Conservation (phyloP, 2,329 filamentous ascomycete species). For the Claviceps humidiphila region DNA sequence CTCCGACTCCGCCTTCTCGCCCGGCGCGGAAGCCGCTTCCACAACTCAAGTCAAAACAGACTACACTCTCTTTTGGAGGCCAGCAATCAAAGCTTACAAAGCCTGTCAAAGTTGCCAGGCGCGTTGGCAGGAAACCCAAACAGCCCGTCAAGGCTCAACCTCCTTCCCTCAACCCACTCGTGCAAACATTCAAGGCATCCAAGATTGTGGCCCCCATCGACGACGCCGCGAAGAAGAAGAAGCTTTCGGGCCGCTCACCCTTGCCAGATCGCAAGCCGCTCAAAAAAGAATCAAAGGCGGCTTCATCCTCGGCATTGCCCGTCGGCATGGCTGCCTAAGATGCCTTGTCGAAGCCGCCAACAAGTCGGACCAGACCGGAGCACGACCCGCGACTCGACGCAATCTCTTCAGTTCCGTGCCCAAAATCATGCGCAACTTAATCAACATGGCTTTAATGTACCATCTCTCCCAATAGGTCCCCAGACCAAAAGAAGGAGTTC, state of each 20-base stretch:
- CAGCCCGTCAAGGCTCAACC: conserved; percentile 21
- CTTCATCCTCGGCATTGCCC: not conserved
- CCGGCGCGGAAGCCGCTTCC: conserved; percentile 25
- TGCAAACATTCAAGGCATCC: conserved; percentile 31
- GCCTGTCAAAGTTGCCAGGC: conserved; percentile 15
- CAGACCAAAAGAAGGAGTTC: not conserved
- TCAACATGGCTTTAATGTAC: conserved; percentile 13
- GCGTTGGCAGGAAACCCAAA: conserved; percentile 20
- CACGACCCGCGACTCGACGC: conserved; percentile 15
- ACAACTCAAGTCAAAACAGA: conserved; percentile 39
- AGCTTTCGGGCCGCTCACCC: conserved; percentile 5
- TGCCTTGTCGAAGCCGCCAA: conserved; percentile 5
- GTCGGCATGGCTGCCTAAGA: not conserved
- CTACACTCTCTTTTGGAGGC: conserved; percentile 32
- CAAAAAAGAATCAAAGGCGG: not conserved
- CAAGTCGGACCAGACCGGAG: conserved; percentile 8
- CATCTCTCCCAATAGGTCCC: not conserved
- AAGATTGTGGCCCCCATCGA: conserved; percentile 20
- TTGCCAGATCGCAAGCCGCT: conserved; percentile 2
- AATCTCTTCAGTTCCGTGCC: conserved; percentile 30
- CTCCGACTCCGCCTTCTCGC: conserved; percentile 29
- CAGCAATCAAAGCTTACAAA: conserved; percentile 9
- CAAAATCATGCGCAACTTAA: conserved; percentile 24
- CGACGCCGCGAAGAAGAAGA: conserved; percentile 9
- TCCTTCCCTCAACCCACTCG: conserved; percentile 25